Percentiles rank a stretch among this genome's conserved stretches.
These are phyloP conservation scores for Spergularia bocconei DNA, from an alignment of 148 eudicot species.

Conservation along the genomic window DNA sequence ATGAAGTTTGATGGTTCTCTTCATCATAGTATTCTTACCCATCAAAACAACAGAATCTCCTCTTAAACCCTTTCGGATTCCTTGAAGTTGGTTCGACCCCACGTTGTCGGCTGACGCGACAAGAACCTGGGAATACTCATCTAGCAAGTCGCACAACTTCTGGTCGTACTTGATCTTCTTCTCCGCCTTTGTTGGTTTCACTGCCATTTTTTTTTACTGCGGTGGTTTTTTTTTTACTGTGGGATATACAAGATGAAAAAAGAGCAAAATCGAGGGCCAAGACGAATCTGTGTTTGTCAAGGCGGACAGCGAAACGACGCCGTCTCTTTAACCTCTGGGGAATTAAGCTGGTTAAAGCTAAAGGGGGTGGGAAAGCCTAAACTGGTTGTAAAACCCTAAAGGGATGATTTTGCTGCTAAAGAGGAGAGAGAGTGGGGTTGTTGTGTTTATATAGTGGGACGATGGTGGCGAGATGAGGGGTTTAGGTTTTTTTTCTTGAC, in stretches of 20 bases:
- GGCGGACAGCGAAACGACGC: slow-evolving; percentile 37
- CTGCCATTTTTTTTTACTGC: slow-evolving; percentile 32
- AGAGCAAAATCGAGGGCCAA: slow-evolving; percentile 44
- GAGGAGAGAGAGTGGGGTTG: not conserved
- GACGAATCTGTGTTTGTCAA: slow-evolving; percentile 30
- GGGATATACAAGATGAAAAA: too few relatives aligned
- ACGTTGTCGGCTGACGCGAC: slow-evolving; percentile 62
- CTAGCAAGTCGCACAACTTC: slow-evolving; percentile 51
- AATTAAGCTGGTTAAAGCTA: not conserved
- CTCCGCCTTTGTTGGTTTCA: slow-evolving; percentile 48
- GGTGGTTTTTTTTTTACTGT: not conserved
- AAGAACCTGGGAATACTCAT: slow-evolving; percentile 53
- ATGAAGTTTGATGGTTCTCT: slow-evolving; percentile 54
- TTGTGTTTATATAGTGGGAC: slow-evolving; percentile 7
- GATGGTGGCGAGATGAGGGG: too few relatives aligned
- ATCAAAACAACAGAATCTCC: slow-evolving; percentile 63
- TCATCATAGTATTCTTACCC: slow-evolving; percentile 89
- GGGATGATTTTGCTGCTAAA: not conserved
- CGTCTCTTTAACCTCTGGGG: slow-evolving; percentile 40
- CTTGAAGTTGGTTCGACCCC: slow-evolving; percentile 60
- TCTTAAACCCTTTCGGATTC: slow-evolving; percentile 49
- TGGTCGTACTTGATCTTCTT: slow-evolving; percentile 57
- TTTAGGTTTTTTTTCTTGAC: not conserved
- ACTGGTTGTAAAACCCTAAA: slow-evolving; percentile 14
- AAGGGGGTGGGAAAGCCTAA: not conserved